Base-by-base conservation (phyloP, 208 protist species). In the Leishmania mexicana region DNA sequence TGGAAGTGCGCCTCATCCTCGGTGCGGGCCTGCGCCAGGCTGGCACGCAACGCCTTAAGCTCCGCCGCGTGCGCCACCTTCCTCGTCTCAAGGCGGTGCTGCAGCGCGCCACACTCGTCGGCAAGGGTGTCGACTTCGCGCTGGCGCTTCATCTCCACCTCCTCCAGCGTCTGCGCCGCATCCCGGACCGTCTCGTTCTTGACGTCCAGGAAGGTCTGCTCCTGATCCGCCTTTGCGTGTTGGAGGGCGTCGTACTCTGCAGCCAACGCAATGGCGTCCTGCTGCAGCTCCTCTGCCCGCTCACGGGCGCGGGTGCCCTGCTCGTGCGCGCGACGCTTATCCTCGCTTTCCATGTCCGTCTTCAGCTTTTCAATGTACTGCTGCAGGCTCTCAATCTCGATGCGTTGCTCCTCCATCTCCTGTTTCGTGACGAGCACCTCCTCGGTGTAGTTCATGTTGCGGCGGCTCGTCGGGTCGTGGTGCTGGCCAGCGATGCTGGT, bases 401-500 rank as follows among this genome's bases (percentile, higher is more conserved):
- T 81, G 38, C 92, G 89, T 80, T 92, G 94, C 80, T 99, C 97
- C 85, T 99, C 97, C 70, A 99, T 92, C 80, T 99, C 97, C 73
- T 88, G 87, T 79, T 93, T 94, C n/a, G 98, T 96, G 24, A 99
- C 96, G 40, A 99, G 94, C 60, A 99, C 96, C 84, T 99, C 97
- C 31, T 99, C 95, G 70, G 85, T 85, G 58, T 40, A 31, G 67
- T 40, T 76, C 57, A 67, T 31, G 58, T 79, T 58, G 42, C 71
- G 82, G 35, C 82, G 82, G 5, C 73, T 81, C 60, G 73, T 58
- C 28, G 78, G 82, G 78, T 85, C 82, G 6, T 85, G 77, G 45
- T 83, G 70, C 78, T 79, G 87, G 57, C 58, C 60, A 67, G 40
- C 45, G 49, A 45, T 81, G 19, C n/a, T 53, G 47, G 49, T 28